phyloP scores from a whole-genome alignment of 225 moss, liverwort and hornwort species.

The Sphagnum contortum region DNA sequence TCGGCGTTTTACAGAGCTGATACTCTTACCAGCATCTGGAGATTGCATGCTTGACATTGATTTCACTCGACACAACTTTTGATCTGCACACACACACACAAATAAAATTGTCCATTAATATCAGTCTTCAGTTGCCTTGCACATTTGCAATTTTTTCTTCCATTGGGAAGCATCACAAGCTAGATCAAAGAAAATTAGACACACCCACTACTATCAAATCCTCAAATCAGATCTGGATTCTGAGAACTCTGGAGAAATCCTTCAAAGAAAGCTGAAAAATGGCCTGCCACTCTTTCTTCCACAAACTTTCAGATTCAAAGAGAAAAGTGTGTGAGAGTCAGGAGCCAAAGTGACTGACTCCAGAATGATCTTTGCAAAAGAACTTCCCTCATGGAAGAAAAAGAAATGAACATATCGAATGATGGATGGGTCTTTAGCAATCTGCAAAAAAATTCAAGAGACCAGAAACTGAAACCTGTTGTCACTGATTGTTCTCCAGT shows the following conservation, averaged over 20 bases:
- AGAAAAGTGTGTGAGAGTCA: not conserved
- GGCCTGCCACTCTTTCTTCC: not conserved
- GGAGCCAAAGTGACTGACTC: not conserved
- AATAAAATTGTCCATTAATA: not conserved
- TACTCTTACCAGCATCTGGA: constrained; percentile 8
- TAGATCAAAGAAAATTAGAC: not conserved
- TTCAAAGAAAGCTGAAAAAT: no score
- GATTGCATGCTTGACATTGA: constrained; percentile 28
- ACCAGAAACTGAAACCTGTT: no score
- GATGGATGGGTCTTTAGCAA: no score
- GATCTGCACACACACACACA: constrained; percentile 13
- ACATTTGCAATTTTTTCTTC: no score
- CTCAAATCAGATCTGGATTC: not conserved
- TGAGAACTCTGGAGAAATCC: no score
- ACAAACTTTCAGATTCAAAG: not conserved
- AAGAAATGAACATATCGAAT: no score
- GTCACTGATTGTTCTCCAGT: no score
- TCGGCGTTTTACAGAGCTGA: constrained; percentile 16
- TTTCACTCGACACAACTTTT: constrained; percentile 15
- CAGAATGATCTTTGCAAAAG: constrained; percentile 1
- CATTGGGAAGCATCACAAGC: not conserved
- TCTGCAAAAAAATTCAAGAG: no score
- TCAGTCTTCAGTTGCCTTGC: not conserved
- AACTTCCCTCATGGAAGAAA: constrained; percentile 4
- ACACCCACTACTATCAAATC: not conserved